phyloP scores from a whole-genome alignment of 2,329 filamentous ascomycete species.

The Aspergillus arachidicola region DNA sequence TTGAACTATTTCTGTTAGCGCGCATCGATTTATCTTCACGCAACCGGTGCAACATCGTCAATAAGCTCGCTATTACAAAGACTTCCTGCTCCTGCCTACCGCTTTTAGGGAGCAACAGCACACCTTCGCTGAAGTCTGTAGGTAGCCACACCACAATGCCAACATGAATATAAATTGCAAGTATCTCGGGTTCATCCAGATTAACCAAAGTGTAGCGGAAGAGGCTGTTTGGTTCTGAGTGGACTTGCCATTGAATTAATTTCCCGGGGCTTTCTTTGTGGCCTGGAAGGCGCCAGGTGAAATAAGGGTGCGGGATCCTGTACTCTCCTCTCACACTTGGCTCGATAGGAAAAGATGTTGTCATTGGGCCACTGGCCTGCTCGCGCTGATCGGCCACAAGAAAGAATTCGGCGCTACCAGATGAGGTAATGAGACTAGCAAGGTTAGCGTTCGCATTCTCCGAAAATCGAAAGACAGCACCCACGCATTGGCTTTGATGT shows the following conservation, averaged over 20 bases:
- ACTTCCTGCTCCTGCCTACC: neutral
- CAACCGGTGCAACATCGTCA: conserved; percentile 10
- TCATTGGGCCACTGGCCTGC: conserved; percentile 3
- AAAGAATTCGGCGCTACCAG: neutral
- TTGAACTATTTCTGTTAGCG: neutral
- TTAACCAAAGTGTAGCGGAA: conserved; percentile 12
- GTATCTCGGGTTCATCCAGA: neutral
- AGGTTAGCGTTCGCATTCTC: neutral
- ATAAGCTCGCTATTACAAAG: conserved; percentile 7
- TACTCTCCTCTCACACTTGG: conserved; percentile 12
- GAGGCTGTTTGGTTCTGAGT: conserved; percentile 9
- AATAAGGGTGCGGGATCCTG: conserved; percentile 12
- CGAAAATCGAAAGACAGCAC: neutral
- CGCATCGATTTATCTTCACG: conserved; percentile 4
- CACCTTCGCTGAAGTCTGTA: conserved; percentile 10
- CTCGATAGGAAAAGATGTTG: conserved; percentile 3
- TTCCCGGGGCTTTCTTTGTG: neutral
- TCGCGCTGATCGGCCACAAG: neutral
- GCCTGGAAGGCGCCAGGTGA: conserved; percentile 7
- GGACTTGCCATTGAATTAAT: conserved; percentile 12
- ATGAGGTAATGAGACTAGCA: neutral
- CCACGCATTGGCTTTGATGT: conserved; percentile 1
- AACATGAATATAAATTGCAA: conserved; percentile 13
- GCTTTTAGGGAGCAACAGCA: conserved; percentile 5
- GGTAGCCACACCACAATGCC: conserved; percentile 11